Conservation (phyloP, 768 basidiomycete species). For the Leucogyrophana mollusca region DNA sequence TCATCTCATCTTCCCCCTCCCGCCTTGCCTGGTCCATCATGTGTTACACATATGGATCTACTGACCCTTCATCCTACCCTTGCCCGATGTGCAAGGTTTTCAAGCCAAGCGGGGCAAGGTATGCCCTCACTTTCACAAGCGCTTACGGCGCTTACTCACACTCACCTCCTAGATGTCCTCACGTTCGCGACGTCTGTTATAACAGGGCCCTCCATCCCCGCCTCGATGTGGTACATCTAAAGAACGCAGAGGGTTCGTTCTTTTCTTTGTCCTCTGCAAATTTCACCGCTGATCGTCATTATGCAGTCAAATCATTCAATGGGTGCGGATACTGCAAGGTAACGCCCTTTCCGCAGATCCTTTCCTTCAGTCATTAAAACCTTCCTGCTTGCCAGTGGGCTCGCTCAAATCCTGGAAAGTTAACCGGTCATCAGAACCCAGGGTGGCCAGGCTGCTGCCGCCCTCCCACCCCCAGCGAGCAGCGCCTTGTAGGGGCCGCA, state of each 20-base stretch:
- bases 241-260: conserved; percentile 80
- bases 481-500: conserved; percentile 60
- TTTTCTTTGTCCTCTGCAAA: conserved; percentile 11
- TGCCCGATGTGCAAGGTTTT: conserved; percentile 89
- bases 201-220: conserved; percentile 74
- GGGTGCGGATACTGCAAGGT: conserved; percentile 94
- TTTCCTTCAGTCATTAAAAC: conserved; percentile 24
- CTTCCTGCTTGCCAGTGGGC: conserved; percentile 59
- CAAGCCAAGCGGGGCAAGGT: conserved; percentile 59
- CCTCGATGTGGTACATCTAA: conserved; percentile 74
- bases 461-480: conserved; percentile 60
- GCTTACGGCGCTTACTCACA: conserved; percentile 21
- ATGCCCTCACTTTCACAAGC: conserved; percentile 12
- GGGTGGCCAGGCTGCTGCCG: conserved; percentile 92
- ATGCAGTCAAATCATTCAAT: conserved; percentile 73
- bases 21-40: conserved; percentile 39
- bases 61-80: conserved; percentile 62
- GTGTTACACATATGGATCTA: conserved; percentile 72
- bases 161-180: conserved; percentile 60
- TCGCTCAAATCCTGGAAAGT: conserved; percentile 53
- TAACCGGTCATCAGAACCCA: conserved; percentile 59
- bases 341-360: conserved; percentile 16
- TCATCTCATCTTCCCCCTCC: conserved; percentile 16
- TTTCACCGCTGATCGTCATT: conserved; percentile 15
- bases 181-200: conserved; percentile 70